These are phyloP conservation scores for Scheffersomyces lignosus DNA, from an alignment of 805 yeast species.

Conservation along the genomic window DNA sequence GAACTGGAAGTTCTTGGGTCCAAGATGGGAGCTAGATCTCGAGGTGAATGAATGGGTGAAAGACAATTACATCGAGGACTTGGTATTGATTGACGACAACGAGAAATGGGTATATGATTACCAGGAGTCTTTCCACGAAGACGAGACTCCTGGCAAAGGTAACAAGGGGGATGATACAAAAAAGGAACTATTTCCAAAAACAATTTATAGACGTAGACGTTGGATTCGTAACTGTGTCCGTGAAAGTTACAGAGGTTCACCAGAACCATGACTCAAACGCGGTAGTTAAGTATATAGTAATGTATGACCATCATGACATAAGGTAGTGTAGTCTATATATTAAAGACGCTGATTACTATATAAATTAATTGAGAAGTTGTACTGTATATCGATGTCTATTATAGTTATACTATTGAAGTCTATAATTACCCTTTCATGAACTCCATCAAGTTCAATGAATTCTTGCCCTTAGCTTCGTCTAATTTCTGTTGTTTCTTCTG, in stretches of 20 bases:
- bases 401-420: no score
- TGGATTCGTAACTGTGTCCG: constrained; percentile 54
- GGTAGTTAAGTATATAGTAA: no score
- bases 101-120: constrained; percentile 86
- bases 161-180: no score
- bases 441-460: constrained; percentile 48
- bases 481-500: constrained; percentile 41
- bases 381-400: no score
- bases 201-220: constrained; percentile 59
- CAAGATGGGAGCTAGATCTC: constrained; percentile 67
- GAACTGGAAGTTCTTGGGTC: constrained; percentile 53
- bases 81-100: constrained; percentile 64
- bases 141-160: constrained; percentile 1
- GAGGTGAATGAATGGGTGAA: constrained; percentile 65
- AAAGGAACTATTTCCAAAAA: constrained; percentile 20
- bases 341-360: constrained; percentile 3
- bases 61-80: constrained; percentile 46
- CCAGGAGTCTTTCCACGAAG: constrained; percentile 2
- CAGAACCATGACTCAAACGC: no score
- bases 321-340: constrained; percentile 10
- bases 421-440: constrained; percentile 41
- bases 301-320: no score
- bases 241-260: no score
- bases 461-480: constrained; percentile 23
- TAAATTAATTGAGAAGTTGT: no score